A percentile compares a stretch with the other conserved stretches of the same genome.
phyloP scores from a whole-genome alignment of 2,329 filamentous ascomycete genomes.

The Onygenales sp. region DNA sequence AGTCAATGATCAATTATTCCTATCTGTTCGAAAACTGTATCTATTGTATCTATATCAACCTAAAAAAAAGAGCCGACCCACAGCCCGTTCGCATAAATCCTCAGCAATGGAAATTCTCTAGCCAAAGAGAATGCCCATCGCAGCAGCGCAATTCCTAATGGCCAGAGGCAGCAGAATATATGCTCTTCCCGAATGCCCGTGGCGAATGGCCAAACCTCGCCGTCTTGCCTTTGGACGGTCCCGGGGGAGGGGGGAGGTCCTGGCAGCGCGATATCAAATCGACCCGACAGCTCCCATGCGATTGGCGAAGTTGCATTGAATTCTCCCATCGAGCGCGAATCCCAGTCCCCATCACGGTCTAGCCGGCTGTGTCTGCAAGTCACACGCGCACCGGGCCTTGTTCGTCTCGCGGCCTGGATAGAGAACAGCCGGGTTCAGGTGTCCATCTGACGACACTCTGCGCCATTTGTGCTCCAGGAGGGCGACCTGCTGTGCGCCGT shows the following conservation, averaged over 20 bases:
- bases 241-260: no score
- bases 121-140: background rate
- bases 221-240: no score
- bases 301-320: background rate
- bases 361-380: constrained; percentile 1
- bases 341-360: background rate
- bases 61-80: background rate
- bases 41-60: background rate
- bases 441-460: background rate
- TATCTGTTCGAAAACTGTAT: no score
- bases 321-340: background rate
- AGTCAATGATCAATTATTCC: no score
- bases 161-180: background rate
- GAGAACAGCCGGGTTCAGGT: background rate
- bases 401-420: background rate
- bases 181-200: background rate
- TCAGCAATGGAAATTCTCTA: background rate
- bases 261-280: background rate
- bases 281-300: background rate
- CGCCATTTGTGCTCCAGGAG: no score
- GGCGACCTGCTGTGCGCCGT: no score
- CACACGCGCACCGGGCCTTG: background rate
- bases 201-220: no score
- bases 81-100: background rate
- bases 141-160: background rate